Conservation (phyloP, 2,329 filamentous ascomycete genomes). For the Fusarium sp. region DNA sequence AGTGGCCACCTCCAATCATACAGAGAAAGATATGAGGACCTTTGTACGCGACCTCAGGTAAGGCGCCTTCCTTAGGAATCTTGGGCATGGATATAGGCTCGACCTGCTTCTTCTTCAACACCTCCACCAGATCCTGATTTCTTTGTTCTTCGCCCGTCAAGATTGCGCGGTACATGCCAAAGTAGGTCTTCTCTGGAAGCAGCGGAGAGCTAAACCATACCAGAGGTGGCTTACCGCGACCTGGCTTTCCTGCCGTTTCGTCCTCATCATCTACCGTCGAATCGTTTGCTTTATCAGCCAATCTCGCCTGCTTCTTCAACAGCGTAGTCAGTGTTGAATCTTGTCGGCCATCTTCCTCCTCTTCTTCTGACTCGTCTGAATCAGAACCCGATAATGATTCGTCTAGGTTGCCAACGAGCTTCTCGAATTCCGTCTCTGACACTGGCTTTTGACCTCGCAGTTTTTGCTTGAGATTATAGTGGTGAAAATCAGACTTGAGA, state of each 20-base stretch:
- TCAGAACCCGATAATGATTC: slow-evolving; percentile 94
- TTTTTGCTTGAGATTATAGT: slow-evolving; percentile 95
- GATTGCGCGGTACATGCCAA: slow-evolving; percentile 87
- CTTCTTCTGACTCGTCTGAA: slow-evolving; percentile 75
- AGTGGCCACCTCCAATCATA: slow-evolving; percentile 98
- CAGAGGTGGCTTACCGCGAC: slow-evolving; percentile 76
- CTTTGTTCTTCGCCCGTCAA: slow-evolving; percentile 78
- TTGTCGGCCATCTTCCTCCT: slow-evolving; percentile 65
- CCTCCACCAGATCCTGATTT: slow-evolving; percentile 69
- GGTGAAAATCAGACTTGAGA: slow-evolving; percentile 88
- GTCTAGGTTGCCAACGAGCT: slow-evolving; percentile 83
- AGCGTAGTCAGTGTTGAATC: slow-evolving; percentile 80
- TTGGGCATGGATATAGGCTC: slow-evolving; percentile 66
- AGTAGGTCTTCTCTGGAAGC: slow-evolving; percentile 80
- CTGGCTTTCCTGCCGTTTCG: slow-evolving; percentile 57
- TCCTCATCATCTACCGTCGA: slow-evolving; percentile 59
- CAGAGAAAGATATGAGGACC: slow-evolving; percentile 93
- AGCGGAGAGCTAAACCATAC: slow-evolving; percentile 85
- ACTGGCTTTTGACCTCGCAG: slow-evolving; percentile 78
- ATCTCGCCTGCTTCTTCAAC: slow-evolving; percentile 83
- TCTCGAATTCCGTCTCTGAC: slow-evolving; percentile 85
- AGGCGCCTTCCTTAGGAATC: slow-evolving; percentile 66
- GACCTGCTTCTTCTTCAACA: slow-evolving; percentile 81
- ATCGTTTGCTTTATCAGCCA: slow-evolving; percentile 64
- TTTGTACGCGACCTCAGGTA: slow-evolving; percentile 67